Conservation (phyloP, 2,329 filamentous ascomycete genomes). For the Fusarium proliferatum region DNA sequence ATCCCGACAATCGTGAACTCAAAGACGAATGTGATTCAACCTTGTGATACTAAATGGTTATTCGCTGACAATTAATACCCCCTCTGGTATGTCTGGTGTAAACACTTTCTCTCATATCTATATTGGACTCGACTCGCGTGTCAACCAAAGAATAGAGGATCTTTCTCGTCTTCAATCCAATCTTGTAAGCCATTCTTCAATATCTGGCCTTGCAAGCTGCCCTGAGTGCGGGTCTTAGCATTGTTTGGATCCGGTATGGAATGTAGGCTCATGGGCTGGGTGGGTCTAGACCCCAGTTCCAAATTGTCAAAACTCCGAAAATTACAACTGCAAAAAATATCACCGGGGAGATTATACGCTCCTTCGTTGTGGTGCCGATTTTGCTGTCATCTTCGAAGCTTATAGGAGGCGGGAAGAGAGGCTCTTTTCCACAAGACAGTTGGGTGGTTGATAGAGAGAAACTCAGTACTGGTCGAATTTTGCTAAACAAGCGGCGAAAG, state of each 20-base stretch:
- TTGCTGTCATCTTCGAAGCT: background rate
- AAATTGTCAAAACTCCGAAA: accelerated
- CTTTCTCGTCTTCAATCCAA: background rate
- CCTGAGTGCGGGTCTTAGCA: accelerated
- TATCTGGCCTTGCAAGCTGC: background rate
- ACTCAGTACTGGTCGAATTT: background rate
- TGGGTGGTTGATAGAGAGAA: background rate
- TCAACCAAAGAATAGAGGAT: background rate
- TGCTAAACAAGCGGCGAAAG: background rate
- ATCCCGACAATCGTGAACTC: no score
- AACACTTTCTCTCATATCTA: background rate
- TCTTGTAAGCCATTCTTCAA: background rate
- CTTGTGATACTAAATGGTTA: background rate
- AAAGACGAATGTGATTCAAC: no score
- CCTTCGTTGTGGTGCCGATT: no score
- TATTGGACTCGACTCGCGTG: accelerated
- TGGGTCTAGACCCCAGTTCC: background rate
- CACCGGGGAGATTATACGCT: background rate
- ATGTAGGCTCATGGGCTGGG: background rate
- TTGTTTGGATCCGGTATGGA: accelerated
- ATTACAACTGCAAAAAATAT: background rate
- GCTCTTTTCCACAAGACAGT: no score
- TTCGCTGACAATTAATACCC: background rate
- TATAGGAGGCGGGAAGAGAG: background rate
- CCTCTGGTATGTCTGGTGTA: background rate